Percentiles rank a stretch among this genome's conserved stretches.
These are phyloP conservation scores for Mortierella sp. DNA, from an alignment of 371 early-diverging fungal genomes.

Conservation along the genomic window DNA sequence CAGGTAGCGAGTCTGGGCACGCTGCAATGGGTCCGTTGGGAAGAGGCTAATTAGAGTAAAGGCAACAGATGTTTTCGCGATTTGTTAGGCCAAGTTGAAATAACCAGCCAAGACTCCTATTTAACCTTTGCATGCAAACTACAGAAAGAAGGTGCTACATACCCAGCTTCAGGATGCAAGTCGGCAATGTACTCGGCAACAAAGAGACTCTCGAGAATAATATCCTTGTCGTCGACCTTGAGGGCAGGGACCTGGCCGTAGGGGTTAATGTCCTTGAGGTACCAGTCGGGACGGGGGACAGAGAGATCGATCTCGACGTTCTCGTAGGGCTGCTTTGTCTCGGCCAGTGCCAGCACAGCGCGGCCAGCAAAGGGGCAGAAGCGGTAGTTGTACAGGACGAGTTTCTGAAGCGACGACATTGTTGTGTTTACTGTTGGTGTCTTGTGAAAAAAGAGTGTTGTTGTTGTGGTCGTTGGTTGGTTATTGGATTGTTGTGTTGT, in stretches of 20 bases:
- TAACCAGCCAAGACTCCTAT: no score
- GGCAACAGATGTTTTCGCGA: not conserved
- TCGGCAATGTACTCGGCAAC: constrained; percentile 41
- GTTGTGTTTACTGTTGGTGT: not conserved
- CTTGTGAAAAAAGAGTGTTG: not conserved
- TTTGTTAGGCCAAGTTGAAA: not conserved
- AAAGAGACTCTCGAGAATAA: constrained; percentile 27
- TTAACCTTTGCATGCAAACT: no score
- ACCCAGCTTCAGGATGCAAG: constrained; percentile 34
- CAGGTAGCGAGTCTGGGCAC: constrained; percentile 36
- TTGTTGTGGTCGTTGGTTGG: not conserved
- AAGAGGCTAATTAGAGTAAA: constrained; percentile 17
- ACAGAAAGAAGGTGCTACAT: not conserved
- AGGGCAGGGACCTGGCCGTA: constrained; percentile 38
- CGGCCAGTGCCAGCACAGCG: constrained; percentile 35
- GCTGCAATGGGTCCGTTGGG: constrained; percentile 30
- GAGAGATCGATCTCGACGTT: constrained; percentile 29
- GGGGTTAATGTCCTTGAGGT: constrained; percentile 35
- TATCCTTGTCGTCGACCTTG: constrained; percentile 31
- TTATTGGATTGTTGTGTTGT: not conserved
- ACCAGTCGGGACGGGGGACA: constrained; percentile 42
- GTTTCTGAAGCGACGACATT: constrained; percentile 10
- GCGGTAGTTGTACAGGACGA: constrained; percentile 31
- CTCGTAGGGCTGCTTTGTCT: constrained; percentile 33
- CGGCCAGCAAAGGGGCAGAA: constrained; percentile 34